Base-by-base conservation (phyloP, 805 yeast genomes). In the Wickerhamiella parazyma region DNA sequence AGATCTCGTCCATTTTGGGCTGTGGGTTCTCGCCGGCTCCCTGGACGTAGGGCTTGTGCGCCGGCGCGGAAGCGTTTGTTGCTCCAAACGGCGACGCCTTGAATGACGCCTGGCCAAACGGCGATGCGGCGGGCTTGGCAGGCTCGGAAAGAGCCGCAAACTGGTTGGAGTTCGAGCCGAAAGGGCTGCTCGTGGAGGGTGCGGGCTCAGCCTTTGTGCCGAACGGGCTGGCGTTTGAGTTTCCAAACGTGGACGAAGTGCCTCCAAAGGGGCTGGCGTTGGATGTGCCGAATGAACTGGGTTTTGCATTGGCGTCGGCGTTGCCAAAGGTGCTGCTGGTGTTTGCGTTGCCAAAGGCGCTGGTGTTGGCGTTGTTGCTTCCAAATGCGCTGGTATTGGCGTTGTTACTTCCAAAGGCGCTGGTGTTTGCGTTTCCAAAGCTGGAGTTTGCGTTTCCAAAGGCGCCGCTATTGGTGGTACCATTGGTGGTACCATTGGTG, bases 381-480 rank as follows among this genome's bases (percentile, higher is more conserved):
- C 40, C 40, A 26, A 36, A 36, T 12, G 40, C 40, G 22, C 31
- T 22, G n/a, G 40, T 24, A 11, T 4, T 22, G 8, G 38, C 10
- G 18, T 21, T 36, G 22, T 14, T 25, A 14, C 8, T 16, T 8
- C 40, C 40, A 22, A 36, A 36, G 14, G 40, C 40, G 10, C 16
- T 26, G 24, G 41, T 38, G 28, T 28, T 38, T 18, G 34, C 11
- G 36, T 33, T 33, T 14, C 36, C 36, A 33, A 12, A n/a, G 28
- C 26, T 21, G 5, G 24, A 6, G 28, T 17, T 21, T 10, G 38
- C 22, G 28, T 25, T 21, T 14, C 38, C 38, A 21, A 35, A 35
- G 6, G 38, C 38, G 14, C 26, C n/a, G 3, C 26, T 20, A 6
- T 35, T 24, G 8, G 38, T 6, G n/a, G 6, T 33, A n/a, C n/a